phyloP scores from a whole-genome alignment of 768 basidiomycete genomes.

The Mycena amicta region DNA sequence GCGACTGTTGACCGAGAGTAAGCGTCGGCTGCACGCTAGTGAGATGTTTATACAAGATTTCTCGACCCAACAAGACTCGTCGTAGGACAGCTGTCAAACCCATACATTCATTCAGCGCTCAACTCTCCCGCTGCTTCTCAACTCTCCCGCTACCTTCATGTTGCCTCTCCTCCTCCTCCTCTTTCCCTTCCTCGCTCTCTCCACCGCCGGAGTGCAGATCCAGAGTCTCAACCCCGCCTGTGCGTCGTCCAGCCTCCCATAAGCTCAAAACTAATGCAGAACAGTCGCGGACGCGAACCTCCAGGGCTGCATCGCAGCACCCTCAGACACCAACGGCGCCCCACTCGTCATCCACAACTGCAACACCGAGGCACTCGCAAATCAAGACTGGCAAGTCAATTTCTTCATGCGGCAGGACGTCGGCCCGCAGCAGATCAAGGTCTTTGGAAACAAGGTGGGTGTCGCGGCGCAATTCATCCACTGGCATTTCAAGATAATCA shows the following conservation, averaged over 20 bases:
- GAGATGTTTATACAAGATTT: not conserved
- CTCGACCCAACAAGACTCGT: not conserved
- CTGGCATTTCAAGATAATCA: not conserved
- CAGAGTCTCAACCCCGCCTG: not conserved
- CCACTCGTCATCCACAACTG: conserved; percentile 5
- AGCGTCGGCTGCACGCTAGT: no score
- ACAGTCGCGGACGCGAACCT: not conserved
- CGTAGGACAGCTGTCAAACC: not conserved
- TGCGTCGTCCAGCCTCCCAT: not conserved
- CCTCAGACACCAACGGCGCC: not conserved
- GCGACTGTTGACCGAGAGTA: no score
- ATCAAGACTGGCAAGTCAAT: conserved; percentile 3
- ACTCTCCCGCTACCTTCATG: not conserved
- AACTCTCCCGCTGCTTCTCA: not conserved
- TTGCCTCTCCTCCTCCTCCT: not conserved
- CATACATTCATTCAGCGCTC: not conserved
- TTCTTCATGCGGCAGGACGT: not conserved
- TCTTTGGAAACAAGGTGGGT: conserved; percentile 5
- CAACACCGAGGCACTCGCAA: not conserved
- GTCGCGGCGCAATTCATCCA: not conserved
- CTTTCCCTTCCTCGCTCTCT: not conserved
- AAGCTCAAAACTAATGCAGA: not conserved
- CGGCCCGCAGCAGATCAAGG: not conserved
- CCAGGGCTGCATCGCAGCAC: not conserved
- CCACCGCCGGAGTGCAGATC: not conserved